A percentile compares a stretch with the other conserved stretches of the same genome.
phyloP scores from a whole-genome alignment of 176 grass and related monocot genomes.

The Carex pumila region DNA sequence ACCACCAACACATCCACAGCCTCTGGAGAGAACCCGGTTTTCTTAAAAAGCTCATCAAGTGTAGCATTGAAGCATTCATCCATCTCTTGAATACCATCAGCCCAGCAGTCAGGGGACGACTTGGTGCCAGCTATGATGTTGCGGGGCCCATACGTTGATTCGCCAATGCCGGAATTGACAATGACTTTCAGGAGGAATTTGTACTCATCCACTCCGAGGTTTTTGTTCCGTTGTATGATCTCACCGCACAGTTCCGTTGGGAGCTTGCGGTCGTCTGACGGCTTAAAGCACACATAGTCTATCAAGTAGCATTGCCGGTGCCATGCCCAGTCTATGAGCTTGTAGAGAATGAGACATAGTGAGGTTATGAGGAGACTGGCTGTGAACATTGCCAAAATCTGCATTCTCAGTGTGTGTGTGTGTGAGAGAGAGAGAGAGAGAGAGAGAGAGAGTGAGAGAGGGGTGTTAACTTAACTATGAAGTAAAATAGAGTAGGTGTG shows the following conservation, averaged over 20 bases:
- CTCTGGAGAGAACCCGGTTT: conserved; percentile 19
- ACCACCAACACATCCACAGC: conserved; percentile 70
- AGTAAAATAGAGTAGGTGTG: neutral
- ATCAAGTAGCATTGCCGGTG: conserved; percentile 66
- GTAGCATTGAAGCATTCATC: conserved; percentile 70
- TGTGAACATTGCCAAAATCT: conserved; percentile 33
- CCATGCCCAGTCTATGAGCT: conserved; percentile 21
- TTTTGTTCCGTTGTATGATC: conserved; percentile 75
- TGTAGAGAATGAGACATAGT: conserved; percentile 18
- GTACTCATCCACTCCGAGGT: conserved; percentile 78
- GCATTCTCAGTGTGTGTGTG: conserved; percentile 29
- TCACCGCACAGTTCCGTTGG: conserved; percentile 79
- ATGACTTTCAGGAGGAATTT: conserved; percentile 98
- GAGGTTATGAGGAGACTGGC: conserved; percentile 40
- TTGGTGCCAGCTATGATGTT: conserved; percentile 75
- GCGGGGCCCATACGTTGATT: conserved; percentile 83
- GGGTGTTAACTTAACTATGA: neutral
- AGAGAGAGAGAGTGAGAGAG: neutral
- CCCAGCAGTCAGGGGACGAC: conserved; percentile 34
- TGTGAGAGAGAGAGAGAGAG: neutral
- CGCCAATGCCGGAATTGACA: conserved; percentile 87
- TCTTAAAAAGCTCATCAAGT: conserved; percentile 69
- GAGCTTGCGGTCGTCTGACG: conserved; percentile 76
- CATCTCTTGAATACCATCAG: conserved; percentile 78
- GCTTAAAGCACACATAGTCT: conserved; percentile 89